These are phyloP conservation scores for Candida andamanensis DNA, from an alignment of 805 yeast species.

Conservation along the genomic window DNA sequence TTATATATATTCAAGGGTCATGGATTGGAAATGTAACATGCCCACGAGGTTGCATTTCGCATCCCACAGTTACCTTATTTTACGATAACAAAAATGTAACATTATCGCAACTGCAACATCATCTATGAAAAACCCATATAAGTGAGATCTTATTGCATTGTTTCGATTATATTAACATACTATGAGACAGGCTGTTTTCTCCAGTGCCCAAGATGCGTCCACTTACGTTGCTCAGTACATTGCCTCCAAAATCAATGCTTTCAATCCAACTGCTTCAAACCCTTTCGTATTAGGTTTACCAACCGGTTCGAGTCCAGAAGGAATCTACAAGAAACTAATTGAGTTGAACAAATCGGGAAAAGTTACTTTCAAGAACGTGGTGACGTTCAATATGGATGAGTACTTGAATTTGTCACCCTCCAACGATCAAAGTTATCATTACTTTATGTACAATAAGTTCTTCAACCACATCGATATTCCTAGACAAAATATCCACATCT, in stretches of 20 bases:
- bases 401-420: slow-evolving; percentile 46
- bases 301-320: slow-evolving; percentile 59
- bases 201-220: slow-evolving; percentile 37
- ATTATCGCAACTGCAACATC: too few species aligned
- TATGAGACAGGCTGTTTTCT: slow-evolving; percentile 30
- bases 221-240: slow-evolving; percentile 43
- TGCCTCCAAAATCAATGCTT: slow-evolving; percentile 37
- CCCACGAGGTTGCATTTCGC: too few species aligned
- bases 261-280: slow-evolving; percentile 37
- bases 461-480: slow-evolving; percentile 54
- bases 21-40: too few species aligned
- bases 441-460: slow-evolving; percentile 52
- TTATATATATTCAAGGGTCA: too few species aligned
- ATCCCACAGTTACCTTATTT: too few species aligned
- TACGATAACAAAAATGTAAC: too few species aligned
- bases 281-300: slow-evolving; percentile 58
- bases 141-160: too few species aligned
- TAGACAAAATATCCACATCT: slow-evolving; percentile 46
- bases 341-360: slow-evolving; percentile 37
- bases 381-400: slow-evolving; percentile 61
- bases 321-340: slow-evolving; percentile 44
- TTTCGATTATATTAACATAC: too few species aligned
- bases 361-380: slow-evolving; percentile 47
- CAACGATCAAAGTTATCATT: slow-evolving; percentile 49
- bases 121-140: too few species aligned